Base-by-base conservation (phyloP, 495 filamentous ascomycete species). In the Articulospora tetracladia region DNA sequence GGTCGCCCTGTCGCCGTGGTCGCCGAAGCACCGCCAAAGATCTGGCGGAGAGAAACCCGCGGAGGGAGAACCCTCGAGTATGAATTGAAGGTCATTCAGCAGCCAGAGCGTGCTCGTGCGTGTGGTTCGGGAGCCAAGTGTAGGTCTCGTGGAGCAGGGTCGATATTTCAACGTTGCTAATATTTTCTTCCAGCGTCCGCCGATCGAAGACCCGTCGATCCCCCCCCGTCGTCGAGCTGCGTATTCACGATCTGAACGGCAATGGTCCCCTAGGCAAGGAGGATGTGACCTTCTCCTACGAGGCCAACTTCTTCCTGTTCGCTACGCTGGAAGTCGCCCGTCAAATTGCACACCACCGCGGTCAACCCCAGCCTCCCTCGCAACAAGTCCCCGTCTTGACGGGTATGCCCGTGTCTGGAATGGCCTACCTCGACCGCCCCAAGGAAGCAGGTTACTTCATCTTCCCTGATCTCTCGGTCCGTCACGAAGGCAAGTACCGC, bases 261-360 rank as follows among this genome's bases (percentile, higher is more conserved):
- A 79, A 70, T 55, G 85, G 84, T 57, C 48, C 53, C 17, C 4
- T 3, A 12, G 39, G 39, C 39, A 44, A 44, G 15, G 53, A 55
- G n/a, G 89, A 94, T 65, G 89, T 97, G 67, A 98, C 94, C 7
- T 96, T 94, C 70, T 79, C 84, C 58, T 92, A 97, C 75, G 93
- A 96, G 68, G 93, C 93, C 68, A 96, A 96, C 74, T 98, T 97
- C 81, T 97, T 98, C 76, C 88, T 97, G 53, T 98, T 89, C 68
- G 92, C 92, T 8, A 96, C 93, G 0, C 81, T 98, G 59, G 93
- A 97, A 62, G 19, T 89, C 65, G 91, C 91, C 17, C 89, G 94
- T 12, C 82, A 84, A 19, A 92, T 97, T 65, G 91, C 92, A 2
- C 90, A 93, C 58, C 88, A 87, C 27, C 87, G 93, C 49, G 82